phyloP scores from a whole-genome alignment of 345 rosid genomes.

The Sonneratia alba region DNA sequence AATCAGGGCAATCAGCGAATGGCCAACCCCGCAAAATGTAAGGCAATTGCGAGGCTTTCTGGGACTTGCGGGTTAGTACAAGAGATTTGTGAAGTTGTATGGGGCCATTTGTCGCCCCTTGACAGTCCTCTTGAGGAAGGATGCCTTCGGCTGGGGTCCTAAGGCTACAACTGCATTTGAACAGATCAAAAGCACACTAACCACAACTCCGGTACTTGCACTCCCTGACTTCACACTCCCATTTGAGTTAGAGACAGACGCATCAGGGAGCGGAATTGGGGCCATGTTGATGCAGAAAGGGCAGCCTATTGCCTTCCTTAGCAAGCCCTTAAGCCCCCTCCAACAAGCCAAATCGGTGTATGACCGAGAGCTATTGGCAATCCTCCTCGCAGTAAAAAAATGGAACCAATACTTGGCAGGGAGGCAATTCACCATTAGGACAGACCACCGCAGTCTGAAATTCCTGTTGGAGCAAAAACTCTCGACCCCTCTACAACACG shows the following conservation, averaged over 20 bases:
- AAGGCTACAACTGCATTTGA: background rate
- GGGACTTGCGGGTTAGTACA: too few species aligned
- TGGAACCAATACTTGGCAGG: background rate
- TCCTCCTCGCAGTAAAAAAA: too few species aligned
- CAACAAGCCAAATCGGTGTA: background rate
- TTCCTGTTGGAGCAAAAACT: background rate
- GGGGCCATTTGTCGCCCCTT: too few species aligned
- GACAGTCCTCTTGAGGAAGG: too few species aligned
- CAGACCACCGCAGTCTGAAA: background rate
- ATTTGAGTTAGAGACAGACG: constrained; percentile 3
- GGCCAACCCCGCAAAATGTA: too few species aligned
- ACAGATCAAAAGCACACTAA: background rate
- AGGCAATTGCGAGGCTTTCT: too few species aligned
- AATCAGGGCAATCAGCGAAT: too few species aligned
- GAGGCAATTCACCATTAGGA: background rate
- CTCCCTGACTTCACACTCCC: background rate
- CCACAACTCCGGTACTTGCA: background rate
- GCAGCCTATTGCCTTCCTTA: too few species aligned
- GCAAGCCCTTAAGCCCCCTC: too few species aligned
- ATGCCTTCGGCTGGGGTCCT: background rate
- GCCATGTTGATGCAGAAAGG: too few species aligned
- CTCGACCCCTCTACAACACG: background rate
- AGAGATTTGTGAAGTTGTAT: too few species aligned
- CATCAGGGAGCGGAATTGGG: too few species aligned
- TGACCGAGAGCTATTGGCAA: background rate